phyloP scores from a whole-genome alignment of 2,329 filamentous ascomycete genomes.

The Nemania bipapillata region DNA sequence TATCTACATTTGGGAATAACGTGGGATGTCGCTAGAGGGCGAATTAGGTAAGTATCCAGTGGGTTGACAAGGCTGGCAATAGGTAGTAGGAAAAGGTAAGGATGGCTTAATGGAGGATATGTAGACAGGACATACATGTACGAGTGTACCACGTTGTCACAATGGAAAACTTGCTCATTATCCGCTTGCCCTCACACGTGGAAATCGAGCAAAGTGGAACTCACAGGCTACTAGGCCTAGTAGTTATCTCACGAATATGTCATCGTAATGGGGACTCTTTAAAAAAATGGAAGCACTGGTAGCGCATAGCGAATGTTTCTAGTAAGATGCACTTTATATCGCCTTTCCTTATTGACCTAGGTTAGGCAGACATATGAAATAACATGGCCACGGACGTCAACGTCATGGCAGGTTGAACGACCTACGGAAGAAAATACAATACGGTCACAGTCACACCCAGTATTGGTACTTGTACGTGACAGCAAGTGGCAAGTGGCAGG shows the following conservation, averaged over 20 bases:
- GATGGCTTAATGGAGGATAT: neutral
- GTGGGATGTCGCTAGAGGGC: neutral
- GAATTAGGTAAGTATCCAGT: neutral
- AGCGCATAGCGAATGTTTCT: neutral
- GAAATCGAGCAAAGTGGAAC: conserved; percentile 19
- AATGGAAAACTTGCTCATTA: conserved; percentile 34
- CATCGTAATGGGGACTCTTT: neutral
- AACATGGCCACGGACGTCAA: neutral
- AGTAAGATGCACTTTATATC: conserved; percentile 12
- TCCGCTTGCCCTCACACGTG: neutral
- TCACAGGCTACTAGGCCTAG: neutral
- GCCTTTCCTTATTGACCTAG: neutral
- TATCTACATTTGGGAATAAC: neutral
- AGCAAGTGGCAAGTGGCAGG: neutral
- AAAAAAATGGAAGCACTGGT: neutral
- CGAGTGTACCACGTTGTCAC: neutral
- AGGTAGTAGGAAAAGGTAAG: neutral
- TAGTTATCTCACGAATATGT: conserved; percentile 11
- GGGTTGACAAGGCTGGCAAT: neutral
- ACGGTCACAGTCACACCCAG: neutral
- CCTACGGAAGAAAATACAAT: neutral
- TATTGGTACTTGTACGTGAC: neutral
- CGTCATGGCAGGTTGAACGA: neutral
- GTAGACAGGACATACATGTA: neutral
- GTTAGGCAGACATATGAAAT: conserved; percentile 6